phyloP scores from a whole-genome alignment of 768 basidiomycete species.

The Podaxis sp. region DNA sequence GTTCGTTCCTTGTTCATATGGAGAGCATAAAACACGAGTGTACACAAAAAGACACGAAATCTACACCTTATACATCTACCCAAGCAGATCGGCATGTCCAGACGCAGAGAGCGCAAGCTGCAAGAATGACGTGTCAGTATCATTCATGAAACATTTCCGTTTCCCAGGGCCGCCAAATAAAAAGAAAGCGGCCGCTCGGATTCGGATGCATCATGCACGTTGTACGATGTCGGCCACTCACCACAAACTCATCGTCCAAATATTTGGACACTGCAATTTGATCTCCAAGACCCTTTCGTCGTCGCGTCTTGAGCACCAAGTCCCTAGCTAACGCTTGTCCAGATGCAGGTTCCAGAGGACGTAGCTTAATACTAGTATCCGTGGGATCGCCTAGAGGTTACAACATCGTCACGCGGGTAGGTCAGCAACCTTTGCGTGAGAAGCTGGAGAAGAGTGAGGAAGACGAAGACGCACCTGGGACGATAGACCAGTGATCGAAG shows the following conservation, averaged over 20 bases:
- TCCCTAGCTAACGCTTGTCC: conserved; percentile 94
- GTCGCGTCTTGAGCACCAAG: conserved; percentile 92
- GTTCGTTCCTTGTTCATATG: background rate
- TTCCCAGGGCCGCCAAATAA: conserved; percentile 12
- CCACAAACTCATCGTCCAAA: conserved; percentile 94
- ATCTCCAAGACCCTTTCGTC: conserved; percentile 95
- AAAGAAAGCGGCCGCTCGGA: background rate
- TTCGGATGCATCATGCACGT: background rate
- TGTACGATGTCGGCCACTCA: conserved; percentile 35
- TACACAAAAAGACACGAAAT: conserved; percentile 18
- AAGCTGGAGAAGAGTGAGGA: conserved; percentile 20
- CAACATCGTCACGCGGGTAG: background rate
- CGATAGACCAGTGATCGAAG: conserved; percentile 98
- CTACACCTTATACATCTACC: conserved; percentile 29
- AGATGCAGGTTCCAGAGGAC: conserved; percentile 95
- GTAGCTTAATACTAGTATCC: conserved; percentile 94
- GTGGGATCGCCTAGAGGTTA: conserved; percentile 81
- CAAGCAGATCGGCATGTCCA: conserved; percentile 91
- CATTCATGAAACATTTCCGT: background rate
- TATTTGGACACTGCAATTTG: conserved; percentile 98
- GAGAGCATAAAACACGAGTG: conserved; percentile 12
- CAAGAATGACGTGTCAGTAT: conserved; percentile 17
- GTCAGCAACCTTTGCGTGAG: conserved; percentile 19
- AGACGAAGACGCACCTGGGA: conserved; percentile 68
- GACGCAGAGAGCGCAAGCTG: conserved; percentile 93